Conservation (phyloP, 139 green algal genomes). For the Microglena sp. region DNA sequence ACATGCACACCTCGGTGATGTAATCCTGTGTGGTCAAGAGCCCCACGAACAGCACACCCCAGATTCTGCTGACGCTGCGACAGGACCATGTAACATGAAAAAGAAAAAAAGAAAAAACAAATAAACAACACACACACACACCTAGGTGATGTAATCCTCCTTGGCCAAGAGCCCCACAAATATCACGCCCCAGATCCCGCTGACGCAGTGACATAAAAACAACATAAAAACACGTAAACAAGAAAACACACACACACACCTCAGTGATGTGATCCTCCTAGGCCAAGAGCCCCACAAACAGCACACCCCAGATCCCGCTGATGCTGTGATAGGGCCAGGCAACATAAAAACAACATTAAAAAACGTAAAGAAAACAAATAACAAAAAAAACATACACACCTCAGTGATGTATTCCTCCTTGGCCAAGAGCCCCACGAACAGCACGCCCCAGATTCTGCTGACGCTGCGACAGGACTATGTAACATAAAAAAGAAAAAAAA, state of each 20-base stretch:
- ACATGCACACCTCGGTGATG: constrained; percentile 18
- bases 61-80: constrained; percentile 17
- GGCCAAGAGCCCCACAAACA: constrained; percentile 19
- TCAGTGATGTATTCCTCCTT: constrained; percentile 20
- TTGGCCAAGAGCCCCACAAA: constrained; percentile 31
- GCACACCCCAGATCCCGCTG: constrained; percentile 22
- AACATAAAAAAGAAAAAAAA: too few relatives aligned
- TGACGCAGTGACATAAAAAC: constrained; percentile 24
- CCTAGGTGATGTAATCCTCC: constrained; percentile 22
- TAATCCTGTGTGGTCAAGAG: constrained; percentile 22
- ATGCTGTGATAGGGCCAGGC: constrained; percentile 13
- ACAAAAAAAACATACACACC: constrained; percentile 20
- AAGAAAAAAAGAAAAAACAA: not conserved
- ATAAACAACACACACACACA: constrained; percentile 7
- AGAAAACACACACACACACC: constrained; percentile 17
- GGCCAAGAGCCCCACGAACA: constrained; percentile 19
- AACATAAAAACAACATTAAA: too few relatives aligned
- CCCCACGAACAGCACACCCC: constrained; percentile 19
- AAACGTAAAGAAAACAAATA: too few relatives aligned
- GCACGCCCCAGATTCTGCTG: constrained; percentile 22
- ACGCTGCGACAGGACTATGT: constrained; percentile 6
- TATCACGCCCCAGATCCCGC: constrained; percentile 35
- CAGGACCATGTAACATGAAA: too few relatives aligned
- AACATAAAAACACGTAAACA: not conserved
- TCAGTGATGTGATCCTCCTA: constrained; percentile 17